Conservation (phyloP, 768 basidiomycete species). For the Cyclocybe aegerita region DNA sequence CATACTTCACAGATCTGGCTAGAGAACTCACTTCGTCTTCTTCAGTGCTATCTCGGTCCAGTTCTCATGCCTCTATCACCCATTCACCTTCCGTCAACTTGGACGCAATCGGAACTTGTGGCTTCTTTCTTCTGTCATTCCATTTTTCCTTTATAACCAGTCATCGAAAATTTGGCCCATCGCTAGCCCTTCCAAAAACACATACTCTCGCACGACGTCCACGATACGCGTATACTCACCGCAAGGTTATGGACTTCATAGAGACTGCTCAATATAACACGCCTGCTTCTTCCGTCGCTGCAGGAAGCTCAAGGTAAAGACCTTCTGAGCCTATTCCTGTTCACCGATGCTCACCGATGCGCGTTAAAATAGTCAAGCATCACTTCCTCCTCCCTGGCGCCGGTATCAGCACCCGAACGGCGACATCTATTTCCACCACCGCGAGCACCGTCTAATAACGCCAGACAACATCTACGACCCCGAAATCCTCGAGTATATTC, state of each 20-base stretch:
- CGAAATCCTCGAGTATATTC: conserved; percentile 28
- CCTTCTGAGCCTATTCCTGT: background rate
- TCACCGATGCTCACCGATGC: conserved; percentile 8
- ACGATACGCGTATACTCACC: conserved; percentile 8
- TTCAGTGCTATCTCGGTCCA: conserved; percentile 13
- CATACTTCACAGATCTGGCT: conserved; percentile 9
- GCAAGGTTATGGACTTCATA: conserved; percentile 19
- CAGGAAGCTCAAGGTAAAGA: conserved; percentile 11
- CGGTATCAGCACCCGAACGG: conserved; percentile 41
- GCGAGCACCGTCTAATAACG: conserved; percentile 33
- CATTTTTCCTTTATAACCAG: conserved; percentile 11
- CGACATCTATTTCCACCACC: conserved; percentile 43
- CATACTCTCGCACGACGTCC: conserved; percentile 7
- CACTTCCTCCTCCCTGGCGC: conserved; percentile 30
- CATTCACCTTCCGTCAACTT: conserved; percentile 12
- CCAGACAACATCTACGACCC: conserved; percentile 38
- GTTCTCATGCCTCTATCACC: conserved; percentile 16
- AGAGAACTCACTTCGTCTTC: conserved; percentile 3
- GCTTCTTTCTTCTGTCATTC: conserved; percentile 8
- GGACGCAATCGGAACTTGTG: conserved; percentile 17
- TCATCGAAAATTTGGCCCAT: background rate
- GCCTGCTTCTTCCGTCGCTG: conserved; percentile 5
- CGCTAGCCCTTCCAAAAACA: background rate
- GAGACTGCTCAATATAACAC: conserved; percentile 20
- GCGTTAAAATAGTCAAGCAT: conserved; percentile 11